Evolutionary conservation across 164 flowering plant species (phyloP), one percentile per base, ranked within the genome.

Genomic region (Akebia trifoliata): DNA sequence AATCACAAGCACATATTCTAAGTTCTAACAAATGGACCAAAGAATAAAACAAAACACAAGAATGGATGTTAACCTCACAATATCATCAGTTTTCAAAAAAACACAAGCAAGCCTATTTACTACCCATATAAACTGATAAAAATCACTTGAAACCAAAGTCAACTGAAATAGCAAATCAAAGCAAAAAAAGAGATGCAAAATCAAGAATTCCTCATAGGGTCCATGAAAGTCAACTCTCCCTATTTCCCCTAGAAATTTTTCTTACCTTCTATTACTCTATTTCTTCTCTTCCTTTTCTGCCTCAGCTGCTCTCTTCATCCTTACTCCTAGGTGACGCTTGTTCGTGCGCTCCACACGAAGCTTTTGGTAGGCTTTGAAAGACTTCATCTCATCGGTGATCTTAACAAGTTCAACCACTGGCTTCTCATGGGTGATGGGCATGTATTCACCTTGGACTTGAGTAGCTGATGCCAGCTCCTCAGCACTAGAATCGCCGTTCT

Each of bases 251-350:
- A 2, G 11, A 20, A 10, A 10, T 43, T 43, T 18, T 43, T 21
- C 20, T 6, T 17, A 43, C 47, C 47, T 3, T 10, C 0, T 7
- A 9, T 21, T 2, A 17, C 48, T 39, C 62, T 72, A 81, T 26
- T 81, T 81, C 78, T 81, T 81, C 61, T 81, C 85, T 22, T 81
- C 85, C 66, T 81, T 81, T 55, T 81, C 85, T 24, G 82, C 85
- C 60, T 81, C 85, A 0, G 84, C 84, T 21, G 84, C 81, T 67
- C 67, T 80, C 76, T 80, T 80, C 68, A 70, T 46, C 60, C 82
- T 68, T 4, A 57, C 72, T 48, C 85, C 85, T 10, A 68, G 44
- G 54, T 76, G 82, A 1, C 75, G 74, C 45, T 55, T 43, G 60
- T 78, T 78, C 21, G 39, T 81, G 52, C 76, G 52, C 55, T 81